These are phyloP conservation scores for Agroathelia rolfsii DNA, from an alignment of 1,284 basidiomycete species.

Conservation along the genomic window DNA sequence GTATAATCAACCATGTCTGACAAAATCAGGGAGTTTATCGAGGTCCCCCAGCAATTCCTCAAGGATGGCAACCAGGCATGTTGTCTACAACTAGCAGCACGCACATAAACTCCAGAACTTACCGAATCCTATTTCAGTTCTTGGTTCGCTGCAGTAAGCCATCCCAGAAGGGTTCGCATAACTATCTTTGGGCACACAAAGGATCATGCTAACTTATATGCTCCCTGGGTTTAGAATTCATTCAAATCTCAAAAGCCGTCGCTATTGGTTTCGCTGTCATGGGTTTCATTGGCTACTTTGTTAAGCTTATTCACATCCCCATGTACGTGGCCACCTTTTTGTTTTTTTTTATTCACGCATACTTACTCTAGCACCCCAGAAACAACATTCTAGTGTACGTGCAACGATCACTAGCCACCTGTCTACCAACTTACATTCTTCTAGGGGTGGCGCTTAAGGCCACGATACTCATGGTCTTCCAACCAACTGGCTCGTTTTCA, in stretches of 20 bases:
- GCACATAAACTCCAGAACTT: conserved; percentile 3
- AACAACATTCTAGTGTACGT: conserved; percentile 94
- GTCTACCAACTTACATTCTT: not conserved
- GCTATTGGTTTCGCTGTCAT: conserved; percentile 93
- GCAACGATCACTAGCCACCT: too few relatives aligned
- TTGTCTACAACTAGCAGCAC: conserved; percentile 11
- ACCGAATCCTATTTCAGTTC: conserved; percentile 52
- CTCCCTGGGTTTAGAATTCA: conserved; percentile 57
- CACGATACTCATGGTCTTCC: too few relatives aligned
- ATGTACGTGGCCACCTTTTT: conserved; percentile 54
- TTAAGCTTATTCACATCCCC: conserved; percentile 93
- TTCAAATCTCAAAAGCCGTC: conserved; percentile 88
- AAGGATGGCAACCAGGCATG: conserved; percentile 88
- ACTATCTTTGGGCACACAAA: not conserved
- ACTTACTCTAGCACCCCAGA: conserved; percentile 33
- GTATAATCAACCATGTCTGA: conserved; percentile 63
- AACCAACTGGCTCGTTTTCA: too few relatives aligned
- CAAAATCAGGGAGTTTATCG: conserved; percentile 83
- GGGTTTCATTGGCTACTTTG: conserved; percentile 97
- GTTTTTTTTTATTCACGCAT: conserved; percentile 1
- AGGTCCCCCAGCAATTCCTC: conserved; percentile 87
- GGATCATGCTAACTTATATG: conserved; percentile 6
- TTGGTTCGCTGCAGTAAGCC: conserved; percentile 97
- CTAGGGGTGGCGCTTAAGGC: conserved; percentile 7
- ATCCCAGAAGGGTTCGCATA: conserved; percentile 76